A percentile compares a stretch with the other conserved stretches of the same genome.
These are phyloP conservation scores for Lignosus rhinocerotis DNA, from an alignment of 1,284 basidiomycete genomes.

Conservation along the genomic window DNA sequence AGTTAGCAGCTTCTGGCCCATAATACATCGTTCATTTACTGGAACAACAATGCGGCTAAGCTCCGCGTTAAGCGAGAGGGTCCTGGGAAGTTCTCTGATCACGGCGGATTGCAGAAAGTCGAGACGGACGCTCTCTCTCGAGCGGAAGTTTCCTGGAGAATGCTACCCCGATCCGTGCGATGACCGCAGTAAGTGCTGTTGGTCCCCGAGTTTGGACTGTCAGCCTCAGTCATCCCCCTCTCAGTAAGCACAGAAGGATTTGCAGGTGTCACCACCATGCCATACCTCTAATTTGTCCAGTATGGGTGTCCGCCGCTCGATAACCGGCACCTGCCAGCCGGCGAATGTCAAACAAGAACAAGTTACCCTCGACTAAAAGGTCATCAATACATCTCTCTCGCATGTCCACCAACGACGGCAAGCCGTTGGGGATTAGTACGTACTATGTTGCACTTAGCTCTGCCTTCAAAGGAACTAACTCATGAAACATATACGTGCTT, in stretches of 20 bases:
- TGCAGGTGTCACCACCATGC: not conserved
- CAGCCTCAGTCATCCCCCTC: not conserved
- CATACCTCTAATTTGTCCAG: not conserved
- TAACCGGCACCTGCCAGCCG: not conserved
- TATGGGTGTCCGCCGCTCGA: not conserved
- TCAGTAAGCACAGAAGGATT: slow-evolving; percentile 2
- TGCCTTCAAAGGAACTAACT: not conserved
- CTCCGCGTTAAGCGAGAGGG: slow-evolving; percentile 3
- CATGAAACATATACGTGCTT: not conserved
- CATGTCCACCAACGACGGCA: not conserved
- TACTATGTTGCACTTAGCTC: not conserved
- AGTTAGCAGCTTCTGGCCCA: not conserved
- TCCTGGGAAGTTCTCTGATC: slow-evolving; percentile 5
- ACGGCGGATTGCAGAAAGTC: not conserved
- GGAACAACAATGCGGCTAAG: not conserved
- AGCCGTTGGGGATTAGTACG: slow-evolving; percentile 5
- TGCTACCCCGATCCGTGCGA: not conserved
- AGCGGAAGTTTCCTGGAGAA: slow-evolving; percentile 1
- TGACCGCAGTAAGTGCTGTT: not conserved
- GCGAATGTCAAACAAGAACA: not conserved
- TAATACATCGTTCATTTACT: not conserved
- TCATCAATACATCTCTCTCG: not conserved
- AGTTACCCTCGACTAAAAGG: not conserved
- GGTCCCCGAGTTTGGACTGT: not conserved
- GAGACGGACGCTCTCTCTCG: slow-evolving; percentile 8